phyloP scores from a whole-genome alignment of 805 yeast species.

The Sugiyamaella chiloensis region DNA sequence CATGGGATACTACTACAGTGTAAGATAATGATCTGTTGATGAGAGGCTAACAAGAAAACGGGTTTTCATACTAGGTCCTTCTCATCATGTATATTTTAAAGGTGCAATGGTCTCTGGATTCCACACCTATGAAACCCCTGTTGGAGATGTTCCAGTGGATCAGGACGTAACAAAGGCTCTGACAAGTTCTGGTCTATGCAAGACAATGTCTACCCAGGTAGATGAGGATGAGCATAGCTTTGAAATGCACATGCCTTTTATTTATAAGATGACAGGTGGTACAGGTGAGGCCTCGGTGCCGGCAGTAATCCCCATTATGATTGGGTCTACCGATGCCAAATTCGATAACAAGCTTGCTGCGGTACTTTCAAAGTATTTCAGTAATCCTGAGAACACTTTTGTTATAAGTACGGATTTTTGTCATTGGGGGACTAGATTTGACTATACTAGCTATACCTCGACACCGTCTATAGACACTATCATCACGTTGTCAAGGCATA shows the following conservation, averaged over 20 bases:
- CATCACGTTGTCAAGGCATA: constrained; percentile 26
- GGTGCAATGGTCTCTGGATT: constrained; percentile 56
- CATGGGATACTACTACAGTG: constrained; percentile 54
- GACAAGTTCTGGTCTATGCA: constrained; percentile 42
- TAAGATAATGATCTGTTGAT: too few relatives aligned
- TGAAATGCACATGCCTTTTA: constrained; percentile 89
- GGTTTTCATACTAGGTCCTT: constrained; percentile 84
- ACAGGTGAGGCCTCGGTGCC: constrained; percentile 17
- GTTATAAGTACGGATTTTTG: constrained; percentile 89
- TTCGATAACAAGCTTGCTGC: constrained; percentile 47
- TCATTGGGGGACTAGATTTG: constrained; percentile 82
- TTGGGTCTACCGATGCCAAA: constrained; percentile 55
- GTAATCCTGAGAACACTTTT: constrained; percentile 58
- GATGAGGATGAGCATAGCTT: constrained; percentile 90
- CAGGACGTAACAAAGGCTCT: constrained; percentile 32
- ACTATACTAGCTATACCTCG: constrained; percentile 50
- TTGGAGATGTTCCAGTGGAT: constrained; percentile 75
- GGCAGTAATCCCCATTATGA: constrained; percentile 71
- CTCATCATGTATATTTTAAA: constrained; percentile 81
- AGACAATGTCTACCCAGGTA: constrained; percentile 51
- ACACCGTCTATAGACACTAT: constrained; percentile 15
- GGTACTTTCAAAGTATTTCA: constrained; percentile 51
- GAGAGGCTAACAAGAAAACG: constrained; percentile 44
- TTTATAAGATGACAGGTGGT: constrained; percentile 43
- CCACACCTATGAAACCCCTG: constrained; percentile 68